Conservation (phyloP, 495 filamentous ascomycete species). For the Penicillium angulare region DNA sequence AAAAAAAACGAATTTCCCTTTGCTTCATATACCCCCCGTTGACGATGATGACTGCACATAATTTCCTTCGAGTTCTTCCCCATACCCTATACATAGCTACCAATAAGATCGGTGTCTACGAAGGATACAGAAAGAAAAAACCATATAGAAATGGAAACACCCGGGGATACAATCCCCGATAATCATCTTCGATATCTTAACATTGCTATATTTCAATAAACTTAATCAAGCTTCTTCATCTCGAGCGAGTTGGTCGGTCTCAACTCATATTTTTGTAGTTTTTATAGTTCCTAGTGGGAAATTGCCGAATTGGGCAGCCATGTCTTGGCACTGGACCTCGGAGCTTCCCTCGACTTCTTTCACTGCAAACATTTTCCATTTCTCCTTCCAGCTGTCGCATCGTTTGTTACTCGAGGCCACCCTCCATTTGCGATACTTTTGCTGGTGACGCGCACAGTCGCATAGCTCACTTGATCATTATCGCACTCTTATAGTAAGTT, state of each 20-base stretch:
- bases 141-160: background rate
- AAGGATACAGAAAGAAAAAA: constrained; percentile 20
- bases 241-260: too few species aligned
- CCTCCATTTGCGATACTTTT: too few species aligned
- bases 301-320: constrained; percentile 24
- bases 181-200: background rate
- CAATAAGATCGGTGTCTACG: constrained; percentile 5
- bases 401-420: too few species aligned
- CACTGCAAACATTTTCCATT: constrained; percentile 3
- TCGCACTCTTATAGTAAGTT: constrained; percentile 18
- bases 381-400: too few species aligned
- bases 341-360: constrained; percentile 14
- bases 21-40: constrained; percentile 26
- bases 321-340: constrained; percentile 29
- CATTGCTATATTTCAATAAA: background rate
- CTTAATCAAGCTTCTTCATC: too few species aligned
- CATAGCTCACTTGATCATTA: too few species aligned
- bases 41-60: constrained; percentile 32
- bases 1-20: constrained; percentile 16
- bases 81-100: constrained; percentile 25
- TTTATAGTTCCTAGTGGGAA: constrained; percentile 8
- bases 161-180: background rate
- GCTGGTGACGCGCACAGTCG: too few species aligned
- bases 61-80: constrained; percentile 17
- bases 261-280: too few species aligned